phyloP scores from a whole-genome alignment of 2,329 filamentous ascomycete species.

The Aspergillus neoniger region DNA sequence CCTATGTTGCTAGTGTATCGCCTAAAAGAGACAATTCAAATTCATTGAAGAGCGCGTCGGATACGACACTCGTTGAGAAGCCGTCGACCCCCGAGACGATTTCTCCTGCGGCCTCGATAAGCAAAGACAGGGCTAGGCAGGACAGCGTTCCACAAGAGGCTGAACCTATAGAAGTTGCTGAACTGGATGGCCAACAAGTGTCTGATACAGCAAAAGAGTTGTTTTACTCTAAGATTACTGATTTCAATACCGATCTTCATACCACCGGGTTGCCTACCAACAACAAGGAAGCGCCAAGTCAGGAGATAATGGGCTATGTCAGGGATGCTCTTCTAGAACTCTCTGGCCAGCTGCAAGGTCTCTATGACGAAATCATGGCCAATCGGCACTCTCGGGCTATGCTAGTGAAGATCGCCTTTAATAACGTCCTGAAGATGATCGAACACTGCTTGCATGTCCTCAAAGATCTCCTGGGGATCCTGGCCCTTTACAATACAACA shows the following conservation, averaged over 20 bases:
- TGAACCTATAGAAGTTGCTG: conserved; percentile 34
- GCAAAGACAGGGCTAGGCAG: background rate
- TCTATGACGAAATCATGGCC: conserved; percentile 24
- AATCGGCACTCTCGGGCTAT: conserved; percentile 26
- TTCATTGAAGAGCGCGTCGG: conserved; percentile 14
- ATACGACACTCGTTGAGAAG: conserved; percentile 2
- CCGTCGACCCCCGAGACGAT: conserved; percentile 3
- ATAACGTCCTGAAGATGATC: conserved; percentile 33
- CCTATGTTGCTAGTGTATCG: conserved; percentile 3
- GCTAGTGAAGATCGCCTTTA: conserved; percentile 23
- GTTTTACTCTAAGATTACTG: conserved; percentile 24
- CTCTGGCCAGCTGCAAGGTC: conserved; percentile 29
- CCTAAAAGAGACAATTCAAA: conserved; percentile 4
- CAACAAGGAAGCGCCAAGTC: conserved; percentile 18
- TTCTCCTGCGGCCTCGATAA: conserved; percentile 4
- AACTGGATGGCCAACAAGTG: conserved; percentile 40
- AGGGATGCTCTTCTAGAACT: conserved; percentile 35
- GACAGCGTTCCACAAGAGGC: conserved; percentile 9
- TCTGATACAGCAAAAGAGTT: conserved; percentile 14
- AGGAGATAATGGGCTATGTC: conserved; percentile 30
- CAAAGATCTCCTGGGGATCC: conserved; percentile 26
- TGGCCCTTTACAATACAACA: conserved; percentile 34
- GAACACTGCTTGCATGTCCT: conserved; percentile 35
- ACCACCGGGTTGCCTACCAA: conserved; percentile 8
- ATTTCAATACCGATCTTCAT: conserved; percentile 22